Base-by-base conservation (phyloP, 805 yeast species). In the Komagataella ulmi region DNA sequence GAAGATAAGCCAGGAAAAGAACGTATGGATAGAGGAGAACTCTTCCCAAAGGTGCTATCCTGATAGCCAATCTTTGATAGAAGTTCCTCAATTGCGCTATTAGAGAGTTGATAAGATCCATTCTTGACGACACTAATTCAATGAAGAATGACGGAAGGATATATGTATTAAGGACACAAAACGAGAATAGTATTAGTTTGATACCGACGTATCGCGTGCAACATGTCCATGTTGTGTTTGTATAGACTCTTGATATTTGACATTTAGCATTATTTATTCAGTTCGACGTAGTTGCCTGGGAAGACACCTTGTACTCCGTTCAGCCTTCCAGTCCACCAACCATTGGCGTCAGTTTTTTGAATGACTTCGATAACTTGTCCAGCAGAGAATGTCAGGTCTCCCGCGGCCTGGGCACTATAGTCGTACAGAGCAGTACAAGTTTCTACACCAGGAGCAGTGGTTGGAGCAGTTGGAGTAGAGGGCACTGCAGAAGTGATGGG, bases 271-370 rank as follows among this genome's bases (percentile, higher is more conserved):
- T 40, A 30, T 56, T 59, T 66, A 59, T 80, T 80, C 58, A 88
- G 65, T 64, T 85, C 91, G 24, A 93, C 99, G 61, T 93, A 93
- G 64, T 91, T 93, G 7, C 97, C 99, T 5, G 99, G 99, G 72
- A 95, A 93, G 8, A 83, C 85, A 53, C 99, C 99, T 54, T 84
- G 82, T 54, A 74, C 83, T 7, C 97, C 97, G 59, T 88, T 87
- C 55, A 77, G 70, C 45, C 75, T 69, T 12, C 99, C 99, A 0
- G 97, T 88, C 99, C 99, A 93, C 99, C 99, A 93, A 5, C 96
- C 99, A 60, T 88, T 88, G 51, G 82, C 76, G 64, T 89, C 96
- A 1, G 96, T 85, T 61, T 88, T 82, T 62, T 88, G 86, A 3
- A 89, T 79, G 54, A 93, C 74, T 59, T 87, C 86, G 57, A 93